A percentile compares a stretch with the other conserved stretches of the same genome.
Conservation (phyloP, 768 basidiomycete genomes). For the Rubroboletus pulcherrimus region DNA sequence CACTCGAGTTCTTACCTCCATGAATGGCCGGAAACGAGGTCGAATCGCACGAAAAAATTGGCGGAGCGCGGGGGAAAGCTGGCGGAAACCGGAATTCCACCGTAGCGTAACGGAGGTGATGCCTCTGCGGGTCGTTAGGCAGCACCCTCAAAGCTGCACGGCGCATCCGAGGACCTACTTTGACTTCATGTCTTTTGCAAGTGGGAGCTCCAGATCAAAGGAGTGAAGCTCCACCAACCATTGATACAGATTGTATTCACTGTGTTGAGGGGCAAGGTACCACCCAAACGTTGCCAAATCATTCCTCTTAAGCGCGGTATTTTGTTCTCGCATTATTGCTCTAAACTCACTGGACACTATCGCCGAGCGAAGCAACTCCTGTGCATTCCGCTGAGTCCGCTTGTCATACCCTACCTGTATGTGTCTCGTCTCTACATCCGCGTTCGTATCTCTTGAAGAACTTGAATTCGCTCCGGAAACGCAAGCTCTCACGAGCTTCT, state of each 20-base stretch:
- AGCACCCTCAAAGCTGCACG: neutral
- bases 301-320: conserved; percentile 39
- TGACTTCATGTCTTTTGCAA: conserved; percentile 55
- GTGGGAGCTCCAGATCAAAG: conserved; percentile 56
- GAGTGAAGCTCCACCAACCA: conserved; percentile 76
- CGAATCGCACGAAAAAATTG: conserved; percentile 72
- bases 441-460: neutral
- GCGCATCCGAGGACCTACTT: conserved; percentile 33
- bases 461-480: conserved; percentile 24
- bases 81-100: conserved; percentile 72
- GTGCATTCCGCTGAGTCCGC: conserved; percentile 43
- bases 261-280: conserved; percentile 65
- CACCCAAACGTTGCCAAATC: conserved; percentile 51
- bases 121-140: conserved; percentile 32
- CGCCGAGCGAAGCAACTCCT: conserved; percentile 35
- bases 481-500: conserved; percentile 42
- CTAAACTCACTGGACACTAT: conserved; percentile 17
- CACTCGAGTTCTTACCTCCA: conserved; percentile 31
- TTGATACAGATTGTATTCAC: conserved; percentile 65
- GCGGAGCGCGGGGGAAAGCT: conserved; percentile 63
- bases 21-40: conserved; percentile 69
- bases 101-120: conserved; percentile 65
- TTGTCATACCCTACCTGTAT: conserved; percentile 39
- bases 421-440: neutral
- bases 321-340: conserved; percentile 55